These are phyloP conservation scores for Hibiscus syriacus DNA, from an alignment of 345 rosid species.

Conservation along the genomic window DNA sequence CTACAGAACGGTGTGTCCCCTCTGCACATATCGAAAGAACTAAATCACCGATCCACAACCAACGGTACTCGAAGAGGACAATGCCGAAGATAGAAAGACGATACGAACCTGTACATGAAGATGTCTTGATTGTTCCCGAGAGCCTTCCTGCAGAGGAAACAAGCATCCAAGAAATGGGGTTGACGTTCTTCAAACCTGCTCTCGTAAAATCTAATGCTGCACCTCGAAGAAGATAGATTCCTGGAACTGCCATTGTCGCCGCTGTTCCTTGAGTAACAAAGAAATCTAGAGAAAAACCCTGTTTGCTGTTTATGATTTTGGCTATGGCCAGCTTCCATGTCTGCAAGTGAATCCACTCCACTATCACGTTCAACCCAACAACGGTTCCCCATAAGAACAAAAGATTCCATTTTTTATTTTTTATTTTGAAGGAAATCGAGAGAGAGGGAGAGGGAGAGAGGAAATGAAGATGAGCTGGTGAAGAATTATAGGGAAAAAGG, in stretches of 20 bases:
- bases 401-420: too few relatives aligned
- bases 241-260: slow-evolving; percentile 27
- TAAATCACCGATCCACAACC: too few relatives aligned
- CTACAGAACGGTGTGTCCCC: slow-evolving; percentile 91
- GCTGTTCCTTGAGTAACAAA: slow-evolving; percentile 25
- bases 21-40: slow-evolving; percentile 27
- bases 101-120: slow-evolving; percentile 57
- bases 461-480: too few relatives aligned
- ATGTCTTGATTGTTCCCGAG: slow-evolving; percentile 48
- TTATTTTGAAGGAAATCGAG: too few relatives aligned
- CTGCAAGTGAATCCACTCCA: neutral
- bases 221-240: slow-evolving; percentile 32
- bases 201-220: slow-evolving; percentile 35
- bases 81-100: too few relatives aligned
- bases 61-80: too few relatives aligned
- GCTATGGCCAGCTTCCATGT: too few relatives aligned
- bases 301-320: too few relatives aligned
- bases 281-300: slow-evolving; percentile 19
- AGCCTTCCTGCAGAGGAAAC: slow-evolving; percentile 33
- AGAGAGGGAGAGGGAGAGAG: too few relatives aligned
- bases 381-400: neutral
- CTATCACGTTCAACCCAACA: neutral
- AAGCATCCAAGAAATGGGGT: too few relatives aligned
- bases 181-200: slow-evolving; percentile 39
- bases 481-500: too few relatives aligned